Base-by-base conservation (phyloP, 257 asterid species). In the Linaria vulgaris region DNA sequence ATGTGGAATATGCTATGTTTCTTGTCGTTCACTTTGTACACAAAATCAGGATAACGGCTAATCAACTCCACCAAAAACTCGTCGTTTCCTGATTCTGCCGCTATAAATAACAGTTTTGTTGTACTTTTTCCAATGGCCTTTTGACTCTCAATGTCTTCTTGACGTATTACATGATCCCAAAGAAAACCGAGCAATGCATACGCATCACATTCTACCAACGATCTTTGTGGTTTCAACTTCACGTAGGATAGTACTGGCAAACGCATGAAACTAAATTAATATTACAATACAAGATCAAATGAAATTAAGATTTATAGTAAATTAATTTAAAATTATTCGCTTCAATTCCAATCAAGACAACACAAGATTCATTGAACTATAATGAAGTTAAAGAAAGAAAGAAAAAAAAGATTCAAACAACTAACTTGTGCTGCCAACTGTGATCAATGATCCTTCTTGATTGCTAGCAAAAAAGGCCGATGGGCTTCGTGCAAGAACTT, bases 1-100 rank as follows among this genome's bases (percentile, higher is more conserved):
- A 78, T 67, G 38, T 78, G 83, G 7, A 74, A 67, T 22, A 78
- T 74, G 78, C 65, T 78, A 4, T 74, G 75, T 21, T 41, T 70
- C 2, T 41, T 11, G 0, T 9, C 16, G 15, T 78, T 70, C 2
- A 67, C 53, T 70, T 68, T 68, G 12, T 74, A 74, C 4, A 78
- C n/a, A 45, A 78, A 54, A 55, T 74, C 67, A 0, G 72, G 80
- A 56, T 78, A 49, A 7, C 67, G 38, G 14, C 17, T 20, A 27
- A 74, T 52, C 2, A 78, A 46, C 48, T 78, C 75, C 1, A 67
- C 70, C 66, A 78, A n/a, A 20, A 78, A 70, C 4, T 56, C 80
- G 6, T 66, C 73, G 14, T 78, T 78, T 20, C 69, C 80, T 6
- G 51, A 13, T 24, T 62, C 64, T 9, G 75, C 75, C 0, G 83